A percentile compares a stretch with the other conserved stretches of the same genome.
These are phyloP conservation scores for Naganishia vaughanmartiniae DNA, from an alignment of 768 basidiomycete genomes.

Conservation along the genomic window DNA sequence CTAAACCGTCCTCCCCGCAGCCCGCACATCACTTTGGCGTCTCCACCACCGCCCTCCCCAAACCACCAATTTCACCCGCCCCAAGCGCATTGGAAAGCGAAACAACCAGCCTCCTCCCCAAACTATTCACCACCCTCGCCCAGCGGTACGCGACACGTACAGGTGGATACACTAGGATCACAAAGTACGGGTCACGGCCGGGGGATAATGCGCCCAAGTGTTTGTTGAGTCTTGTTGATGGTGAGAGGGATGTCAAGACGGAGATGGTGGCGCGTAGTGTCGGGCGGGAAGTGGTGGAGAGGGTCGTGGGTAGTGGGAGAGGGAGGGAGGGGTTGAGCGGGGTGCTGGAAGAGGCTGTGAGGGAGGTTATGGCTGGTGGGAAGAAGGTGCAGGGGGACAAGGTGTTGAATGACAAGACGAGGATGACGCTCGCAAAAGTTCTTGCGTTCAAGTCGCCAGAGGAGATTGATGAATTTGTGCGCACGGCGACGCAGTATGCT, in stretches of 20 bases:
- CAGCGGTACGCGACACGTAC: conserved; percentile 74
- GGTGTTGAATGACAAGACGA: conserved; percentile 40
- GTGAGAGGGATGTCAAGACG: conserved; percentile 79
- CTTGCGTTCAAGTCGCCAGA: conserved; percentile 41
- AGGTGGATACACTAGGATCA: conserved; percentile 93
- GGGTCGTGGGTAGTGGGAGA: conserved; percentile 27
- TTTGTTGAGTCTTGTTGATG: conserved; percentile 91
- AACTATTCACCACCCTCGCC: conserved; percentile 76
- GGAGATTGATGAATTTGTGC: conserved; percentile 37
- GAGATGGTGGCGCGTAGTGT: conserved; percentile 84
- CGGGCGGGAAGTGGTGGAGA: conserved; percentile 67
- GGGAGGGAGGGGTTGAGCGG: conserved; percentile 29
- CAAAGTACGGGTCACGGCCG: conserved; percentile 79
- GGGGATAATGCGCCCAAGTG: conserved; percentile 94
- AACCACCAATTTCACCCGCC: conserved; percentile 49
- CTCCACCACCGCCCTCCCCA: conserved; percentile 15
- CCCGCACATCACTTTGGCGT: conserved; percentile 31
- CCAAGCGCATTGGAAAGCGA: conserved; percentile 30
- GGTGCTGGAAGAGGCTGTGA: neutral
- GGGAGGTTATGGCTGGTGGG: conserved; percentile 11
- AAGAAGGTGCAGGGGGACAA: conserved; percentile 14
- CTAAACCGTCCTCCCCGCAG: conserved; percentile 30
- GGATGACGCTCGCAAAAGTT: conserved; percentile 38
- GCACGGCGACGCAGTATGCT: conserved; percentile 43
- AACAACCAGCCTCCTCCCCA: conserved; percentile 58